Percentiles rank a stretch among this genome's conserved stretches.
Evolutionary conservation across 495 filamentous ascomycete genomes (phyloP).

Genomic region (Bombardia bombarda): DNA sequence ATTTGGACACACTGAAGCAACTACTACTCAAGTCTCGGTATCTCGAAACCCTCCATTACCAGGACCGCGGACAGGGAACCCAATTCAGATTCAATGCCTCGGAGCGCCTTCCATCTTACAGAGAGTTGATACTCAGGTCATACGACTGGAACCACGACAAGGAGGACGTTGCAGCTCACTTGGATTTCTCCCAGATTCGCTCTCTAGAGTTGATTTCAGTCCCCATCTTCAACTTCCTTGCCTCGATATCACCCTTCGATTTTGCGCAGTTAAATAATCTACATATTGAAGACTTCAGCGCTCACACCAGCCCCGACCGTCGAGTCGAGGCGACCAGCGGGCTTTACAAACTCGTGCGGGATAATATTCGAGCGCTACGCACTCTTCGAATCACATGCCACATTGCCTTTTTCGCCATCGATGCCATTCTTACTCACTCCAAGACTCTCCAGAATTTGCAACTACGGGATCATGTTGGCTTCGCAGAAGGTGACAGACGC

Average conservation of each 20-base stretch:
- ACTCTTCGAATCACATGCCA: not conserved
- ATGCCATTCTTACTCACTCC: slow-evolving; percentile 1
- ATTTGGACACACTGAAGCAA: slow-evolving; percentile 16
- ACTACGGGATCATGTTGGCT: not conserved
- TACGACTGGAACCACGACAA: slow-evolving; percentile 27
- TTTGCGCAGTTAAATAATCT: slow-evolving; percentile 15
- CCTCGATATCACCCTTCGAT: slow-evolving; percentile 12
- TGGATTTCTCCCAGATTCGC: slow-evolving; percentile 23
- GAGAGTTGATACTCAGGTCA: slow-evolving; percentile 18
- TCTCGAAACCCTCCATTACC: slow-evolving; percentile 18
- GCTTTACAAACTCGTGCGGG: slow-evolving; percentile 12
- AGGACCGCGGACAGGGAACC: slow-evolving; percentile 20
- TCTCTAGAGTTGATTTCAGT: slow-evolving; percentile 20
- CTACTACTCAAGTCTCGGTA: slow-evolving; percentile 15
- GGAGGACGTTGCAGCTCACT: slow-evolving; percentile 15
- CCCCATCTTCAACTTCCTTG: slow-evolving; percentile 20
- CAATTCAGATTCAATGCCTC: slow-evolving; percentile 14
- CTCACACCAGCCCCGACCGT: slow-evolving; percentile 7
- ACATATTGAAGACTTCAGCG: slow-evolving; percentile 20
- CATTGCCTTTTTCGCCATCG: slow-evolving; percentile 1
- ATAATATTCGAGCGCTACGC: slow-evolving; percentile 10
- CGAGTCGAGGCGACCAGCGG: slow-evolving; percentile 11
- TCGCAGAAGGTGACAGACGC: not conserved
- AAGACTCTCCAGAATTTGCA: not conserved
- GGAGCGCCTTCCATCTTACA: slow-evolving; percentile 24